Conservation (phyloP, 371 early-diverging fungal species). For the Rhizopus arrhizus region DNA sequence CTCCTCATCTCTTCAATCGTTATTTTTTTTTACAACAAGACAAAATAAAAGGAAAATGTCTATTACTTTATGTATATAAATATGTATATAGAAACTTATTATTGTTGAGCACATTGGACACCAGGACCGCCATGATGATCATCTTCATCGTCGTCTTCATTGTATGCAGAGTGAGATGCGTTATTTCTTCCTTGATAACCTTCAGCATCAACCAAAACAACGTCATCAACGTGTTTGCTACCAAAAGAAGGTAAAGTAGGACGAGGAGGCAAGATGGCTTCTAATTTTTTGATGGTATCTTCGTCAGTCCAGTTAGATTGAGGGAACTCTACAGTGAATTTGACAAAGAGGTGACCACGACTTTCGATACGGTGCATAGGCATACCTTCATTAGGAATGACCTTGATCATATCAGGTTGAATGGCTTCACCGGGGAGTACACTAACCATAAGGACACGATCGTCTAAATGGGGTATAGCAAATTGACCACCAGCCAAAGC, state of each 20-base stretch:
- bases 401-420: constrained; percentile 74
- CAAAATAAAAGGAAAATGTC: background rate
- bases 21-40: constrained; percentile 1
- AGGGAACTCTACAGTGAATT: constrained; percentile 91
- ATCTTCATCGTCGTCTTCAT: constrained; percentile 67
- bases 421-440: constrained; percentile 91
- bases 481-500: constrained; percentile 91
- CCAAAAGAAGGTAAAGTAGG: constrained; percentile 44
- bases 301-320: constrained; percentile 72
- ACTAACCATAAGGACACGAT: constrained; percentile 76
- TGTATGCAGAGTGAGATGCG: constrained; percentile 48
- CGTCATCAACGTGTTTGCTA: constrained; percentile 67
- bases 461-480: constrained; percentile 85
- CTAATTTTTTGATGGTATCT: constrained; percentile 64
- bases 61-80: background rate
- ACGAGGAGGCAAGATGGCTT: constrained; percentile 66
- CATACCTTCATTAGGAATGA: constrained; percentile 87
- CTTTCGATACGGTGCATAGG: constrained; percentile 88
- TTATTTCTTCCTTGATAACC: constrained; percentile 59
- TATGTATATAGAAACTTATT: constrained; percentile 26
- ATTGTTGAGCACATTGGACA: constrained; percentile 97
- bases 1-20: constrained; percentile 38
- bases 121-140: constrained; percentile 64
- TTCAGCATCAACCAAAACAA: constrained; percentile 73
- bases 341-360: constrained; percentile 86